Base-by-base conservation (phyloP, 331 rosid species). In the Arachis monticola region DNA sequence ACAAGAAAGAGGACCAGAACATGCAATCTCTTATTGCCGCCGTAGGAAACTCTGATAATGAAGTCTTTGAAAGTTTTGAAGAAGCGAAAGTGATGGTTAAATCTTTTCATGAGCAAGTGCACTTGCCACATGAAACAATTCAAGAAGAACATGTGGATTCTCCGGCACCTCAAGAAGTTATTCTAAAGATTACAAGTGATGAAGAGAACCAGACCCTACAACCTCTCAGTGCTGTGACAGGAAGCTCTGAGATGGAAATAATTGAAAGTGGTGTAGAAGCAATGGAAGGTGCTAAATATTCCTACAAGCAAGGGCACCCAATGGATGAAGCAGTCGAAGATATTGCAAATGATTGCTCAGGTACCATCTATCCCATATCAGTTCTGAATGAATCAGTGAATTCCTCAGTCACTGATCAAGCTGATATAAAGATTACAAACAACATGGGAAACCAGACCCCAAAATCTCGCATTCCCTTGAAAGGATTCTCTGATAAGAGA, bases 361-460 rank as follows among this genome's bases (percentile, higher is more conserved):
- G 60, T 55, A 55, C 4, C 60, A 17, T 55, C 60, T 14, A 7
- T 55, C 60, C 31, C 9, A 14, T 14, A 13, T 14, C 60, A 55
- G 6, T 14, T 55, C 32, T 5, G 60, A 31, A 5, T 5, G 62
- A 57, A 57, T 57, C 62, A 2, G 38, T 8, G 55, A 64, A 67
- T 80, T 68, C 84, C 48, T 70, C 85, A 66, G 56, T 80, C 59
- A 65, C 60, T 65, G 70, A 57, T 69, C 82, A 83, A 46, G 42
- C 17, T 70, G 47, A 65, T 79, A 61, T 69, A 4, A 73, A 80
- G 27, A 52, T 64, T 73, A 61, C 79, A 64, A 60, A 76, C 41
- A 11, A 70, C 69, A 63, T 53, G 62, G 85, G 75, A 78, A 80
- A 59, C 61, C 81, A 53, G 82, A 79, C 79, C 72, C 76, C 75